Evolutionary conservation across 2,329 filamentous ascomycete species (phyloP).

Genomic region (Cordyceps javanica): DNA sequence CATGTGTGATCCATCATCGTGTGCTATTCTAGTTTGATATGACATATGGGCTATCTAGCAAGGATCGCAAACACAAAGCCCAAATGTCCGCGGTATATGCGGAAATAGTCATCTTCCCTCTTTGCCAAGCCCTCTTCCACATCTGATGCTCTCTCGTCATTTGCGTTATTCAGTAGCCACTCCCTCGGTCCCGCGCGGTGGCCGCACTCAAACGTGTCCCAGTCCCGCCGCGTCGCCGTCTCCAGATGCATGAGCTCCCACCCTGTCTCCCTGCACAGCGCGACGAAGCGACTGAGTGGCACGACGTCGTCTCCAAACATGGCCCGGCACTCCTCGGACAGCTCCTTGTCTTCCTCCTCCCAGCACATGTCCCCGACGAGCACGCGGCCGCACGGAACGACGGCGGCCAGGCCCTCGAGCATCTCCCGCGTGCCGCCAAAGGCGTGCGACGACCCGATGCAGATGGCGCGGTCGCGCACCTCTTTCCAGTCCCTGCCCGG

Average conservation of each 20-base stretch:
- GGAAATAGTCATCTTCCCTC: constrained; percentile 11
- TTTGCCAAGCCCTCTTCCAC: constrained; percentile 2
- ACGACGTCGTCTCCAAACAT: constrained; percentile 11
- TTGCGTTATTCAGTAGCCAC: constrained; percentile 11
- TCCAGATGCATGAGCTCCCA: constrained; percentile 15
- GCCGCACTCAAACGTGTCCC: constrained; percentile 16
- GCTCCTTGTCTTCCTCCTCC: constrained; percentile 12
- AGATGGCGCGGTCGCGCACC: constrained; percentile 12
- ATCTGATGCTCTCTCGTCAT: neutral
- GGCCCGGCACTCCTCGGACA: neutral
- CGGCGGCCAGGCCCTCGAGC: constrained; percentile 7
- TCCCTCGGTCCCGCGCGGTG: constrained; percentile 12
- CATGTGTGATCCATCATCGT: too few species aligned
- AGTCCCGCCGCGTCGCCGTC: constrained; percentile 14
- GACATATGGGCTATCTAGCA: constrained; percentile 10
- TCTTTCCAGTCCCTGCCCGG: neutral
- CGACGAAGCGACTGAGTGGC: constrained; percentile 3
- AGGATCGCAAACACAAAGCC: constrained; percentile 14
- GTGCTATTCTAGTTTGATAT: too few species aligned
- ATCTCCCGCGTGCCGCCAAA: constrained; percentile 14
- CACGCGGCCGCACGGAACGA: constrained; percentile 13
- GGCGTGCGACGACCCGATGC: constrained; percentile 16
- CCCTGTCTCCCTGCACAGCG: constrained; percentile 12
- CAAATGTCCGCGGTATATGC: constrained; percentile 9
- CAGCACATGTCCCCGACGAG: constrained; percentile 16